phyloP scores from a whole-genome alignment of 2,329 filamentous ascomycete genomes.

The Botryotinia convoluta region DNA sequence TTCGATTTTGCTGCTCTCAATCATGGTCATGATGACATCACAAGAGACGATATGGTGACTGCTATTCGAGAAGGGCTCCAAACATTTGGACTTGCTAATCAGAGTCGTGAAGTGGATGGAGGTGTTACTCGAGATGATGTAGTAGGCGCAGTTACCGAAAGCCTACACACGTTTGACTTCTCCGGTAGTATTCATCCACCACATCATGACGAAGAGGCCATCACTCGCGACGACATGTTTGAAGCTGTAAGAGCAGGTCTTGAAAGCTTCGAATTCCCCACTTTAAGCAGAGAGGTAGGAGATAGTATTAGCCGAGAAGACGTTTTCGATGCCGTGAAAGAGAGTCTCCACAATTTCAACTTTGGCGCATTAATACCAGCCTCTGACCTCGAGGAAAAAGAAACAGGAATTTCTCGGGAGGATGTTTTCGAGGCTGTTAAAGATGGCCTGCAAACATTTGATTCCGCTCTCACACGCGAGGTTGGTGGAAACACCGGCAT shows the following conservation, averaged over 20 bases:
- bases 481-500: conserved; percentile 47
- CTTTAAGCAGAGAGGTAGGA: conserved; percentile 39
- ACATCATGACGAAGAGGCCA: conserved; percentile 51
- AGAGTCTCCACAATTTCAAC: conserved; percentile 53
- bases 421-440: conserved; percentile 83
- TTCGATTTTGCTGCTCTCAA: conserved; percentile 68
- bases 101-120: conserved; percentile 52
- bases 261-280: conserved; percentile 48
- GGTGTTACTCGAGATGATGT: conserved; percentile 67
- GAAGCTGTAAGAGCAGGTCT: conserved; percentile 62
- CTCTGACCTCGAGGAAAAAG: conserved; percentile 45
- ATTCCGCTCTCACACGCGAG: conserved; percentile 17
- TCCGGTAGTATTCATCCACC: conserved; percentile 57
- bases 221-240: conserved; percentile 61
- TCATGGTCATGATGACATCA: conserved; percentile 70
- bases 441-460: conserved; percentile 46
- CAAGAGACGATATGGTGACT: conserved; percentile 78
- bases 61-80: conserved; percentile 84
- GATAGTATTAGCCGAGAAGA: conserved; percentile 70
- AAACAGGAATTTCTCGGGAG: conserved; percentile 65
- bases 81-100: conserved; percentile 64
- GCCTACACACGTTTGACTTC: conserved; percentile 80
- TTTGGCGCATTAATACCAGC: conserved; percentile 39
- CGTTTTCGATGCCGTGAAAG: conserved; percentile 77
- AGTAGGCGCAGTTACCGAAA: conserved; percentile 80